Evolutionary conservation across 805 yeast genomes (phyloP), one percentile per base, ranked within the genome.

Genomic region (Ogataea polymorpha): DNA sequence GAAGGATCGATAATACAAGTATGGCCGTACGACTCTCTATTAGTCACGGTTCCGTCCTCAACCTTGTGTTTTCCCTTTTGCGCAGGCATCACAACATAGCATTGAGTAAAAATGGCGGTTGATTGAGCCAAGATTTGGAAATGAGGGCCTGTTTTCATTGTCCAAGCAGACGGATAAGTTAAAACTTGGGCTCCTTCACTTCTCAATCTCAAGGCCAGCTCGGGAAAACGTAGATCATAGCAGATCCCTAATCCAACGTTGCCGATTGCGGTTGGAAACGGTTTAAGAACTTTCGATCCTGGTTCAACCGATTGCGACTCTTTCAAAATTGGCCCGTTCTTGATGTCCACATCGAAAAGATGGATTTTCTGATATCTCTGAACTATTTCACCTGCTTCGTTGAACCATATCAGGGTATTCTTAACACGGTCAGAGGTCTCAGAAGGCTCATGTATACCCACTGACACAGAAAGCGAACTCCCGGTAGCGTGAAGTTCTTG

Each of bases 161-260:
- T 93, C 71, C 95, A 93, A 0, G 98, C 98, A 18, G 95, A 82
- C 0, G 99, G 98, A 53, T 70, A 91, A 2, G 91, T 75, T 28
- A 91, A 52, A 16, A 91, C 67, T 43, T 86, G 74, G 1, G 96
- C 95, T 3, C 96, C 96, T 38, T 65, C 52, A 8, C 75, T 57
- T 37, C 96, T 66, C 25, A 86, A 63, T 29, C 80, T 63, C 25
- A 83, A 53, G 1, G 93, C 80, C 35, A 86, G 64, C 58, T 89
- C 96, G 0, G 96, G 95, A 58, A 88, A 87, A 48, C 97, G 68
- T 24, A 88, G 78, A 62, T 87, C 98, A 62, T 86, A 89, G 62
- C 96, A 91, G 24, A 86, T 84, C 2, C 79, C 84, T 9, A 75
- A 61, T 0, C 95, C 96, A 5, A 87, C 64, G 39, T 73, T 75